Evolutionary conservation across 2,329 filamentous ascomycete species (phyloP).

Genomic region (Ophiocordyceps camponoti-floridani): DNA sequence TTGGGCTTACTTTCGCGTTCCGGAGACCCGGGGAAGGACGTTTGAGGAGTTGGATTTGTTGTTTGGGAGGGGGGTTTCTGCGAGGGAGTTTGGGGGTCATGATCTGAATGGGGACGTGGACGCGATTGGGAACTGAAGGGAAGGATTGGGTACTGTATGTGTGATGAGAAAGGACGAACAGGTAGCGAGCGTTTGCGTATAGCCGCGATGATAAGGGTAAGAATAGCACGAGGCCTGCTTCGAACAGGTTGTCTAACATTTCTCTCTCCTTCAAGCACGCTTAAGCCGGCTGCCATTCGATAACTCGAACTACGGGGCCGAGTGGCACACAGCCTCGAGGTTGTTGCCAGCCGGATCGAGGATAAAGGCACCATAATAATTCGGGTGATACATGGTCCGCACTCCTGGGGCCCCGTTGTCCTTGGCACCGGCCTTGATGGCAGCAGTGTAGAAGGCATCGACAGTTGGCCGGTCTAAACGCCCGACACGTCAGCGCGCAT

Average conservation of each 20-base stretch:
- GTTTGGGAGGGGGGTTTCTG: constrained; percentile 12
- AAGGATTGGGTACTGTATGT: not conserved
- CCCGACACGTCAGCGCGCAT: not conserved
- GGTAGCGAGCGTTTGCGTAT: too few species aligned
- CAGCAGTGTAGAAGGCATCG: constrained; percentile 23
- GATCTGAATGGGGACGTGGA: not conserved
- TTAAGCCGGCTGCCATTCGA: too few species aligned
- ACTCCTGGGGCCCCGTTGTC: constrained; percentile 30
- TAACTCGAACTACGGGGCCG: not conserved
- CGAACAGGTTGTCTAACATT: too few species aligned
- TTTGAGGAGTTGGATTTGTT: constrained; percentile 17
- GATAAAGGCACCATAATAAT: constrained; percentile 33
- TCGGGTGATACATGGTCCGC: constrained; percentile 21
- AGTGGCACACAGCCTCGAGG: constrained; percentile 22
- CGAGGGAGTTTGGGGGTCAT: constrained; percentile 15
- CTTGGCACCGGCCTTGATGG: constrained; percentile 22
- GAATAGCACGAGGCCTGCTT: too few species aligned
- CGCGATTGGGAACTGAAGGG: not conserved
- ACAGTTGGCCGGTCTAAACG: constrained; percentile 19
- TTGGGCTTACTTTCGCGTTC: constrained; percentile 17
- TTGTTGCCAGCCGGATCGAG: constrained; percentile 33
- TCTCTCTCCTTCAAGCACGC: too few species aligned
- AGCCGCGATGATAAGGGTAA: too few species aligned
- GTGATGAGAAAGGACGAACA: not conserved
- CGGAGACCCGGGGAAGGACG: constrained; percentile 13